phyloP scores from a whole-genome alignment of 257 asterid genomes.

The Misopates orontium region DNA sequence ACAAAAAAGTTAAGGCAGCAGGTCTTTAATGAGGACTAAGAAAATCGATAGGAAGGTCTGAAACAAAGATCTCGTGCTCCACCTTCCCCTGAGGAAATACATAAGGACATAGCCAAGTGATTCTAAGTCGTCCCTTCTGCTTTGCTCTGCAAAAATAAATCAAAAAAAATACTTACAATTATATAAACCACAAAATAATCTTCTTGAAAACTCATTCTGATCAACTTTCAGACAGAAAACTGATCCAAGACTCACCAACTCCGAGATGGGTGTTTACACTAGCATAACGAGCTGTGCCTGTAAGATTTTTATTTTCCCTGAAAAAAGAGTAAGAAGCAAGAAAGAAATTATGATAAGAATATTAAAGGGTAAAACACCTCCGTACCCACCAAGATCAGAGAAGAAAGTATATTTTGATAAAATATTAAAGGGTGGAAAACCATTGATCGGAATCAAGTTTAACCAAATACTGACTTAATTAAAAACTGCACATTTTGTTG shows the following conservation, averaged over 20 bases:
- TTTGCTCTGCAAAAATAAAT: conserved; percentile 65
- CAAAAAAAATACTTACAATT: conserved; percentile 2
- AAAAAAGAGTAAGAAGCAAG: conserved; percentile 20
- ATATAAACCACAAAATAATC: conserved; percentile 5
- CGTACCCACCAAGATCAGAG: background rate
- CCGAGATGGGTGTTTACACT: conserved; percentile 98
- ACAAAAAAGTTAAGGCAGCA: conserved; percentile 1
- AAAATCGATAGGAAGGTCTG: background rate
- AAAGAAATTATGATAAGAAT: conserved; percentile 11
- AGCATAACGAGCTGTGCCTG: conserved; percentile 98
- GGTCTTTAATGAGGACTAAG: conserved; percentile 1
- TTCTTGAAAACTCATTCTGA: background rate
- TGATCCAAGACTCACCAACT: conserved; percentile 64
- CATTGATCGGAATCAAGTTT: too few species aligned
- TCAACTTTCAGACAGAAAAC: background rate
- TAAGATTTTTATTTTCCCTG: conserved; percentile 97
- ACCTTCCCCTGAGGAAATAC: conserved; percentile 98
- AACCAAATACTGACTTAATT: too few species aligned
- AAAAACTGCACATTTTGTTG: too few species aligned
- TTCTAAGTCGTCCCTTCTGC: conserved; percentile 97
- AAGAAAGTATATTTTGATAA: background rate
- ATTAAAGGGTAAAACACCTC: conserved; percentile 1
- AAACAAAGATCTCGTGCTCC: conserved; percentile 19
- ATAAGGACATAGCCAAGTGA: conserved; percentile 93
- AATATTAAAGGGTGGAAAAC: too few species aligned